Conservation (phyloP, 2,329 filamentous ascomycete species). For the Hypoxylon sp. region DNA sequence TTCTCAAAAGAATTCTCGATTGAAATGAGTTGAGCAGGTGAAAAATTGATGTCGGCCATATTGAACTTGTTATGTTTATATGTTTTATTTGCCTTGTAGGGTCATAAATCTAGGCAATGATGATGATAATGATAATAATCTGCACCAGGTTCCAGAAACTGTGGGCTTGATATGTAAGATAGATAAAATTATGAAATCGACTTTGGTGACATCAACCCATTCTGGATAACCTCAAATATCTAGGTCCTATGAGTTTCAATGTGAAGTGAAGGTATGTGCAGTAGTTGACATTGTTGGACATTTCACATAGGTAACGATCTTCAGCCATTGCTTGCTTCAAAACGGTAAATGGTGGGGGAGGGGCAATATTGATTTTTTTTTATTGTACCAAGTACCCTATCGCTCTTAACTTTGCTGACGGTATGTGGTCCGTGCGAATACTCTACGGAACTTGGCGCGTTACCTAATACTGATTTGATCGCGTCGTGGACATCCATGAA, state of each 20-base stretch:
- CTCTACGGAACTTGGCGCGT: too few relatives aligned
- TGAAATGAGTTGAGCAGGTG: conserved; percentile 35
- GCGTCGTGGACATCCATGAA: too few relatives aligned
- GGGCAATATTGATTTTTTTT: conserved; percentile 44
- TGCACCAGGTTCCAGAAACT: neutral
- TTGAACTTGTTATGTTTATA: conserved; percentile 6
- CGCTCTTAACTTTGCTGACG: too few relatives aligned
- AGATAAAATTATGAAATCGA: neutral
- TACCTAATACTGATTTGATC: too few relatives aligned
- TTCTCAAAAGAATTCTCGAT: conserved; percentile 46
- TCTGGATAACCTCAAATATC: neutral
- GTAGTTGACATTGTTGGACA: neutral
- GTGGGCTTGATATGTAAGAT: neutral
- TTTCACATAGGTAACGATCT: neutral
- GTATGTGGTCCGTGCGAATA: neutral
- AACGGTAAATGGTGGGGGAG: conserved; percentile 46
- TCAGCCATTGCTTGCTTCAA: neutral
- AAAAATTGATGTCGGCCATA: conserved; percentile 24
- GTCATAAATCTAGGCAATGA: neutral
- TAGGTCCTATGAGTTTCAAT: neutral
- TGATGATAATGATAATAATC: neutral
- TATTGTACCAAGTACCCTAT: too few relatives aligned
- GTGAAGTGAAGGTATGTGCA: neutral
- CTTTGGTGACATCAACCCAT: neutral
- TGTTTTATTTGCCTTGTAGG: neutral